Base-by-base conservation (phyloP, 495 filamentous ascomycete genomes). In the Venustampulla echinocandica region DNA sequence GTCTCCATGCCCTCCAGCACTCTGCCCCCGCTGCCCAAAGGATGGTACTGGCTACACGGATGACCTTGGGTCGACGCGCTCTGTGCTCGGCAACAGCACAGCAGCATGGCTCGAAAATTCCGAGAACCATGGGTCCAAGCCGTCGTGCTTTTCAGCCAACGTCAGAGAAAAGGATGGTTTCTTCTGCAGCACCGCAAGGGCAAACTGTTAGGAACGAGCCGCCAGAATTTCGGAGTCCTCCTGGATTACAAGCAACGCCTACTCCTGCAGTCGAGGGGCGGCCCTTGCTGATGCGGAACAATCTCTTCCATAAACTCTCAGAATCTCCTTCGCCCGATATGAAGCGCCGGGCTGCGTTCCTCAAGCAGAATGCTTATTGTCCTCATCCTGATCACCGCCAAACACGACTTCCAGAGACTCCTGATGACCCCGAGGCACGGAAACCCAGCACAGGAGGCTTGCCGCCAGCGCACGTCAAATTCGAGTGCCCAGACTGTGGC, bases 401-500 rank as follows among this genome's bases (percentile, higher is more conserved):
- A 47, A 86, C 82, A 10, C 73, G 81, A 25, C 58, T 72, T 10
- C 68, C 81, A 3, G 64, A 65, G 43, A 75, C 69, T 4, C 79
- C 81, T 2, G 66, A 76, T 43, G 80, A 84, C 47, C 71, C 78
- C 10, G 80, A 83, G 64, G 64, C 67, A 33, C 67, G 74, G 15
- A 58, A 61, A 36, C 53, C 64, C 25, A 59, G 53, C n/a, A 65
- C 69, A n/a, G 74, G 68, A 24, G 66, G 45, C 36, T 57, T 71
- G 30, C 72, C 85, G 2, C 82, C 89, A 3, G 75, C 76, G 7
- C 87, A 92, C 64, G 85, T 95, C 48, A 74, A 81, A 44, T 94
- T 90, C 62, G 93, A 96, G 66, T 99, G 92, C 55, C 88, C 90
- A 9, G 92, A 97, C 66, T 99, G 92, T 56, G 92, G 92, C 15